Base-by-base conservation (phyloP, 495 filamentous ascomycete genomes). In the Staphylotrichum longicolle region DNA sequence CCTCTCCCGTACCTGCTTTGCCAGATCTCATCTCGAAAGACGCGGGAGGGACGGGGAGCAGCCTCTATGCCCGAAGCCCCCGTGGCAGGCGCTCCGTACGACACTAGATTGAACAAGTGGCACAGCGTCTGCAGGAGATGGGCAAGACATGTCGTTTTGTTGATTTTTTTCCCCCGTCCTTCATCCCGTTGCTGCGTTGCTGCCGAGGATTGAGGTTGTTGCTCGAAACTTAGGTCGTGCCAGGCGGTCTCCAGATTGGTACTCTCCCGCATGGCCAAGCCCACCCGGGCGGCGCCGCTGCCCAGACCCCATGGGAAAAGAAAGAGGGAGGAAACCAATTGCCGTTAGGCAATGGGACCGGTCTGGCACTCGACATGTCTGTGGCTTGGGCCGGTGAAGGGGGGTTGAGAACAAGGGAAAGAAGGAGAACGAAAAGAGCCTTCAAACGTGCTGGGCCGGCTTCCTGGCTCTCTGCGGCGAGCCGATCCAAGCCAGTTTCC, bases 381-480 rank as follows among this genome's bases (percentile, higher is more conserved):
- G 45, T 51, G 57, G 57, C 57, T 58, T 45, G 46, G 35, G 47
- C 48, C 57, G 48, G 57, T 51, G 52, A 62, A 33, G 42, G 39
- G 37, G 20, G 37, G 32, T 42, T 42, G 40, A 9, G 39, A 44
- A 54, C 10, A 10, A 27, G 20, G 20, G 40, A 40, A 61, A 61
- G 35, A 35, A 32, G 41, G 49, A 54, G 54, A 41, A 41, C 2
- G 10, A 44, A 33, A 41, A 27, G 14, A 15, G 14, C 3, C 7
- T 2, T 50, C 44, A 40, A 9, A 33, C 50, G 30, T 7, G 27
- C 35, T 47, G 51, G 39, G 37, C 14, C 40, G 37, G 3, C 27
- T 53, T 53, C 15, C 34, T n/a, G 50, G 50, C 14, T n/a, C 14
- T 33, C 55, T 59, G 57, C 57, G 5, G 40, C 40, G 32, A 60